Evolutionary conservation across 371 early-diverging fungal genomes (phyloP), one percentile per base, ranked within the genome.

Genomic region (Mucor sp.): DNA sequence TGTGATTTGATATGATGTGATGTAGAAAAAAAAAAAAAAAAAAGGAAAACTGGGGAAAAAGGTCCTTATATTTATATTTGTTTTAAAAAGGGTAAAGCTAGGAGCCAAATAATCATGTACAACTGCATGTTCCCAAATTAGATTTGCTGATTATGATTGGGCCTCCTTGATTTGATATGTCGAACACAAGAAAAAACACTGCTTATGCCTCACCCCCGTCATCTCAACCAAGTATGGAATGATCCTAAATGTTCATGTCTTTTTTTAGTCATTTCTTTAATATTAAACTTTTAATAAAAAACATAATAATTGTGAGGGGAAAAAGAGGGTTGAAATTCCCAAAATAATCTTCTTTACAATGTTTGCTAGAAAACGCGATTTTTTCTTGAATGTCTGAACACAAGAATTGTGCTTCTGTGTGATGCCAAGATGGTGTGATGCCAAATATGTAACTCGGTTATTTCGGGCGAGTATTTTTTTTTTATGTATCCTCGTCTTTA

Each of bases 21-120:
- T 47, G 32, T 39, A 48, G 19, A 41, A 37, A 58, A 37, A 66
- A 66, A 56, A 37, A 66, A 66, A 56, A 66, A 63, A 39, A 53
- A 63, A 59, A 60, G 41, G 48, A 25, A 56, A 58, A 63, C 19
- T 59, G 37, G 48, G 44, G 50, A 63, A 58, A 61, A 59, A 53
- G 43, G 41, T 7, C 27, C 27, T 12, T 58, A 14, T 60, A 69
- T 69, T 64, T 69, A 64, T 63, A 69, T 56, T 21, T 53, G 50
- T 64, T 63, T 58, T 53, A 58, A 50, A 50, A 50, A 12, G 23
- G 50, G 37, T 7, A 11, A 50, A 50, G 23, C 21, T 19, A 58
- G 57, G 43, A 63, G 44, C 53, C 33, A 48, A 33, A 48, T 33
- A 30, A 53, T 63, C n/a, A 50, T 50, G 62, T 62, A 62, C 62